These are phyloP conservation scores for Phytopythium oedochilum DNA, from an alignment of 352 stramenopile genomes.

Conservation along the genomic window DNA sequence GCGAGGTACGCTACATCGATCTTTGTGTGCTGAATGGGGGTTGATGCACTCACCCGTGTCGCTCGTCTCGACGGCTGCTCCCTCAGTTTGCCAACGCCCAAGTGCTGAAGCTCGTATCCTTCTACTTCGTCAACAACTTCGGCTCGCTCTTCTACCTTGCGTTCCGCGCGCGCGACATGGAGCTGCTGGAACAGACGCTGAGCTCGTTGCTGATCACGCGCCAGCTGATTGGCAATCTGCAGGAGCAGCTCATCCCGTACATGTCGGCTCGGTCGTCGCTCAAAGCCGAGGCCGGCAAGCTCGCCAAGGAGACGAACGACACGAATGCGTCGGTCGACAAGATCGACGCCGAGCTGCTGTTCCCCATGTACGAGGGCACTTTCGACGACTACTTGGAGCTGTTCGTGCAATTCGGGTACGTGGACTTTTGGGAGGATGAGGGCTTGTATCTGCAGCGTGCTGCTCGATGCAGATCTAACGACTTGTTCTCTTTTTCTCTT, in stretches of 20 bases:
- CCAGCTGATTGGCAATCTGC: constrained; percentile 73
- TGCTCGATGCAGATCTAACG: too few species aligned
- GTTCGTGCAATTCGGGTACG: constrained; percentile 89
- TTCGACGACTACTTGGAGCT: constrained; percentile 95
- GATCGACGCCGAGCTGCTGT: constrained; percentile 74
- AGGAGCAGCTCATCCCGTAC: constrained; percentile 79
- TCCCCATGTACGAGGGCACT: constrained; percentile 77
- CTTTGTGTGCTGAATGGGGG: too few species aligned
- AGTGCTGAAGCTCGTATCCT: constrained; percentile 97
- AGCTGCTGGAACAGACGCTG: constrained; percentile 88
- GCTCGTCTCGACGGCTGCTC: too few species aligned
- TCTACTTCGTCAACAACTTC: constrained; percentile 98
- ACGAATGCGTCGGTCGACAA: constrained; percentile 54
- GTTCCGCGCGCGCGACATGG: constrained; percentile 87
- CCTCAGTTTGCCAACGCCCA: constrained; percentile 91
- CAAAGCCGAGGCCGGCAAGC: constrained; percentile 76
- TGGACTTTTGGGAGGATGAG: too few species aligned
- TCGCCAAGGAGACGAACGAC: constrained; percentile 58
- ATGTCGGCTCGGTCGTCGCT: constrained; percentile 73
- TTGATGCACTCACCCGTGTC: too few species aligned
- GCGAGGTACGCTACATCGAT: too few species aligned
- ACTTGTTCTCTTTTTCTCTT: too few species aligned
- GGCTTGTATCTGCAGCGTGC: too few species aligned
- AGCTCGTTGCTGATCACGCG: constrained; percentile 82
- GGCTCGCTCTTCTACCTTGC: constrained; percentile 95